phyloP scores from a whole-genome alignment of 768 basidiomycete species.

The Lyophyllum semitale region DNA sequence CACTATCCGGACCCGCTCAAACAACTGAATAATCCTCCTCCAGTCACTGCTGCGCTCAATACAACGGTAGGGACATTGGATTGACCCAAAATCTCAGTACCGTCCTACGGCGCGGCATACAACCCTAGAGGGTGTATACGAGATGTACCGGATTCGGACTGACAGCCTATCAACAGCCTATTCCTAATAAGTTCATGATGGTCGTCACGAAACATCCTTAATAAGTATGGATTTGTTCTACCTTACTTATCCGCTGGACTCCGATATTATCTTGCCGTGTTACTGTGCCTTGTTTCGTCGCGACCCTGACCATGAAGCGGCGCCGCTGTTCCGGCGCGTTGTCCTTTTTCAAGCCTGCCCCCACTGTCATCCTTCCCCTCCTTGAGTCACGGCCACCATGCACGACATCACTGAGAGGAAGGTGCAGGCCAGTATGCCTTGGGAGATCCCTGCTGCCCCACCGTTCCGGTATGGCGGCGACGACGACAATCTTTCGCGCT shows the following conservation, averaged over 20 bases:
- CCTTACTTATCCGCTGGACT: constrained; percentile 5
- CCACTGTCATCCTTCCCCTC: not conserved
- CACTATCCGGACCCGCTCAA: not conserved
- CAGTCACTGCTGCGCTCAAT: too few relatives aligned
- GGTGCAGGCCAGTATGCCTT: not conserved
- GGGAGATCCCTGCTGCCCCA: constrained; percentile 4
- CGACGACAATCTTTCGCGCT: constrained; percentile 14
- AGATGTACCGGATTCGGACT: too few relatives aligned
- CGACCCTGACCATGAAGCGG: constrained; percentile 6
- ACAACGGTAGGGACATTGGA: too few relatives aligned
- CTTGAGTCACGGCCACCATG: not conserved
- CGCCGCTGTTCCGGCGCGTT: not conserved
- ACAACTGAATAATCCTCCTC: too few relatives aligned
- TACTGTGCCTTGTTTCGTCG: not conserved
- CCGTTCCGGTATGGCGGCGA: constrained; percentile 2
- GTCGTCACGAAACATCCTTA: constrained; percentile 6
- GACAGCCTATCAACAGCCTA: not conserved
- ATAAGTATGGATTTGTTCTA: too few relatives aligned
- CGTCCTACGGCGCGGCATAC: too few relatives aligned
- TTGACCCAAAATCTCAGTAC: too few relatives aligned
- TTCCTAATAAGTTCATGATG: constrained; percentile 3
- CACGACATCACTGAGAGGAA: not conserved
- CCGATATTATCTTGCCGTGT: not conserved
- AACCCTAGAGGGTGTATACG: not conserved
- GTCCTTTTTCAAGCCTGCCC: not conserved